Evolutionary conservation across 2,329 filamentous ascomycete genomes (phyloP).

Genomic region (Alternaria sp.): DNA sequence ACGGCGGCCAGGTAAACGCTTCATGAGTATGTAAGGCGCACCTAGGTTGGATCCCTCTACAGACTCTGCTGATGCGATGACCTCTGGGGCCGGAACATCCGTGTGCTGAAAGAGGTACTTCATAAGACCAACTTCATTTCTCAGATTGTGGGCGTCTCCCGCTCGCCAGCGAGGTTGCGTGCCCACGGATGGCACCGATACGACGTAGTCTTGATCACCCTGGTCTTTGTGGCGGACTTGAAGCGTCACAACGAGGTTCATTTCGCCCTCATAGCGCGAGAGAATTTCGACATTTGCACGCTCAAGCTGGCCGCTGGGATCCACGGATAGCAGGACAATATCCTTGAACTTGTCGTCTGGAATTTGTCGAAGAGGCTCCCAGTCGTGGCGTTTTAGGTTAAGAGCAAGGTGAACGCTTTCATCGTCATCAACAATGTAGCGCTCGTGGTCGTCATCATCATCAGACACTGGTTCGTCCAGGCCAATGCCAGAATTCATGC

Average conservation of each 20-base stretch:
- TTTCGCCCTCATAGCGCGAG: not conserved
- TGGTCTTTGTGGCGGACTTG: not conserved
- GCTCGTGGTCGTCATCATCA: too few relatives aligned
- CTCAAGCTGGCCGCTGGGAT: not conserved
- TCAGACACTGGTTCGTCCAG: too few relatives aligned
- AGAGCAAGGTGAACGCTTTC: too few relatives aligned
- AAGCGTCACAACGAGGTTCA: not conserved
- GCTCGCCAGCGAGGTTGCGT: not conserved
- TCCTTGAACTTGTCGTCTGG: not conserved
- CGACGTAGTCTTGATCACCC: not conserved
- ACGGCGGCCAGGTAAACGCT: not conserved
- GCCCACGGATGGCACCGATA: not conserved
- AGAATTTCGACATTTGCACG: not conserved
- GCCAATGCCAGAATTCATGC: too few relatives aligned
- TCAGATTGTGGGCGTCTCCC: not conserved
- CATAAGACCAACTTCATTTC: not conserved
- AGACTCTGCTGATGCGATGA: not conserved
- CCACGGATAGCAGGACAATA: not conserved
- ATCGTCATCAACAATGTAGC: too few relatives aligned
- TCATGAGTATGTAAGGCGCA: not conserved
- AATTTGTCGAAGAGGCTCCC: not conserved
- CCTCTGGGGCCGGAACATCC: not conserved
- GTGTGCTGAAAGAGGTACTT: not conserved
- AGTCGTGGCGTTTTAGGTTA: not conserved
- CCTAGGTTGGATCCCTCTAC: not conserved